A percentile compares a stretch with the other conserved stretches of the same genome.
Conservation (phyloP, 1,284 basidiomycete species). For the Vanrija humicola region DNA sequence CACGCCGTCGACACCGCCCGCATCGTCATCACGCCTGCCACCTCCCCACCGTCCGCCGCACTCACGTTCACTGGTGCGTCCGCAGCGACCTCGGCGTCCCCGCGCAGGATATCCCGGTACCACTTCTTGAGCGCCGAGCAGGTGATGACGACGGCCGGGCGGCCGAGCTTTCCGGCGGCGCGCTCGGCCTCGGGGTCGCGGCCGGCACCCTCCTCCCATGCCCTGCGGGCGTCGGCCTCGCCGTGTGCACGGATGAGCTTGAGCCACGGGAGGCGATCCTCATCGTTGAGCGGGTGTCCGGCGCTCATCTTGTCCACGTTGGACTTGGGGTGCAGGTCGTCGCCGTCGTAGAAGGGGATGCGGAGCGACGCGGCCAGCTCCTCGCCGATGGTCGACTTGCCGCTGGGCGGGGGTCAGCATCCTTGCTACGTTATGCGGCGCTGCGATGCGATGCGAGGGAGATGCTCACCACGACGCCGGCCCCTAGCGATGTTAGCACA, state of each 20-base stretch:
- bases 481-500: slow-evolving; percentile 21
- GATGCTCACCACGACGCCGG: slow-evolving; percentile 39
- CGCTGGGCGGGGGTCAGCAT: slow-evolving; percentile 50
- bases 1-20: not conserved
- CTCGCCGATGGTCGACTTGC: slow-evolving; percentile 80
- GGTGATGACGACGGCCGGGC: slow-evolving; percentile 67
- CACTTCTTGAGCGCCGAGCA: slow-evolving; percentile 79
- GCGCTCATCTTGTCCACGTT: slow-evolving; percentile 86
- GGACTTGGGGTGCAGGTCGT: slow-evolving; percentile 73
- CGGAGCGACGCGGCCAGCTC: slow-evolving; percentile 61
- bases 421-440: too few relatives aligned
- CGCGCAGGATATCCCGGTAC: slow-evolving; percentile 79
- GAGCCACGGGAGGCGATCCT: slow-evolving; percentile 84
- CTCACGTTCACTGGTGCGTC: slow-evolving; percentile 1
- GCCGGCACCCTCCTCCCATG: slow-evolving; percentile 40
- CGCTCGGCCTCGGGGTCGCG: slow-evolving; percentile 11
- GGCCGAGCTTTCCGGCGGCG: slow-evolving; percentile 30
- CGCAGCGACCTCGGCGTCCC: slow-evolving; percentile 45
- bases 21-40: not conserved
- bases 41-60: not conserved
- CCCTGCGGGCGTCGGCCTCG: slow-evolving; percentile 53
- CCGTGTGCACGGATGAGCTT: slow-evolving; percentile 61
- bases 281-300: slow-evolving; percentile 74
- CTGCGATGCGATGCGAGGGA: not conserved
- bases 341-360: slow-evolving; percentile 81